phyloP scores from a whole-genome alignment of 2,329 filamentous ascomycete genomes.

The Beauveria scarabaeidicola region DNA sequence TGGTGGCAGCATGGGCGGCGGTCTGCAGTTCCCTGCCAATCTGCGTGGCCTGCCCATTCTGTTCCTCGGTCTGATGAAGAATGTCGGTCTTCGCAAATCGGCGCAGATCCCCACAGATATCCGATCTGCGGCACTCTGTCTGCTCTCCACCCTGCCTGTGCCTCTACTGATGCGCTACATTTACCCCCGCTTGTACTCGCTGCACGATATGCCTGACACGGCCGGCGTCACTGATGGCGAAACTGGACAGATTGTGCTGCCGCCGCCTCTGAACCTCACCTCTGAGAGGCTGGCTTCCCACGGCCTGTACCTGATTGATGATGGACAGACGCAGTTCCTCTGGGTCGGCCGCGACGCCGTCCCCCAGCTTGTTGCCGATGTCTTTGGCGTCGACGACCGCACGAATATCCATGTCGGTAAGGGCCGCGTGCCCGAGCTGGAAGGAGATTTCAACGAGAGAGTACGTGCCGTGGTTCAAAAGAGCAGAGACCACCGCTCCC shows the following conservation, averaged over 20 bases:
- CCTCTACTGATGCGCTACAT: conserved; percentile 91
- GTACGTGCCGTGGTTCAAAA: conserved; percentile 86
- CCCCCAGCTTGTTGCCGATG: conserved; percentile 77
- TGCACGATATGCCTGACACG: conserved; percentile 94
- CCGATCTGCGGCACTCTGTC: conserved; percentile 82
- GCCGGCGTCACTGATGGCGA: conserved; percentile 77
- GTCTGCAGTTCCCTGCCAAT: conserved; percentile 90
- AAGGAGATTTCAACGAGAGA: conserved; percentile 94
- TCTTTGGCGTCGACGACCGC: conserved; percentile 81
- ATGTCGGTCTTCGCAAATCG: conserved; percentile 86
- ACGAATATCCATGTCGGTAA: conserved; percentile 86
- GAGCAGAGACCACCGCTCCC: conserved; percentile 76
- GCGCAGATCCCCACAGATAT: conserved; percentile 91
- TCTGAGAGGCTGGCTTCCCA: conserved; percentile 83
- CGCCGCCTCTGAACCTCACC: conserved; percentile 75
- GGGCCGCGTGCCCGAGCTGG: conserved; percentile 73
- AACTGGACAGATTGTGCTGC: conserved; percentile 83
- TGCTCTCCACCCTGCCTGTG: conserved; percentile 87
- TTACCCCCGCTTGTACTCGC: conserved; percentile 73
- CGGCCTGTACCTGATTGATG: conserved; percentile 91
- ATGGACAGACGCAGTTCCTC: conserved; percentile 94
- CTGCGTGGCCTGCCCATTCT: conserved; percentile 79
- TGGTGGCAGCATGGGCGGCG: conserved; percentile 90
- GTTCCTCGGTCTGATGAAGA: conserved; percentile 92
- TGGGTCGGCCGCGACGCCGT: conserved; percentile 94